Evolutionary conservation across 2,329 filamentous ascomycete species (phyloP).

Genomic region (Cladosporium sp.): DNA sequence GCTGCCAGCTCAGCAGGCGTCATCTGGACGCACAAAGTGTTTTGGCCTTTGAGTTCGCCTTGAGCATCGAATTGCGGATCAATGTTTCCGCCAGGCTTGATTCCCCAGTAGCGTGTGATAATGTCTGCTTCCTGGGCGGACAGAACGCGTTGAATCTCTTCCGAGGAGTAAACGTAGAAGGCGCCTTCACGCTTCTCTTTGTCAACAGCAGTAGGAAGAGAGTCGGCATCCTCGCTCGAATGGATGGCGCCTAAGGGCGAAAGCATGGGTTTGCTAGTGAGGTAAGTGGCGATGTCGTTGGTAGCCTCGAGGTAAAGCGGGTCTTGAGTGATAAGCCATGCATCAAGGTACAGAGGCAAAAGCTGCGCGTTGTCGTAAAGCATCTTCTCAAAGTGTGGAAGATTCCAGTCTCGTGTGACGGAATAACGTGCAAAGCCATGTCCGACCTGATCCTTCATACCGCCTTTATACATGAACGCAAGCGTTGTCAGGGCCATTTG

Average conservation of each 20-base stretch:
- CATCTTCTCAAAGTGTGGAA: slow-evolving; percentile 98
- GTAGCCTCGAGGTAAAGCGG: slow-evolving; percentile 74
- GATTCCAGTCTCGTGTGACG: slow-evolving; percentile 84
- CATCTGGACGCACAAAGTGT: slow-evolving; percentile 71
- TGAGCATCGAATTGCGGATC: slow-evolving; percentile 77
- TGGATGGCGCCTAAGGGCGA: slow-evolving; percentile 71
- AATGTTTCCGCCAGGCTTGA: slow-evolving; percentile 81
- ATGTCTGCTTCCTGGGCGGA: slow-evolving; percentile 66
- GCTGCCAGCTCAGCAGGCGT: slow-evolving; percentile 66
- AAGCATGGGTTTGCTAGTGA: slow-evolving; percentile 67
- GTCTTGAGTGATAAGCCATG: slow-evolving; percentile 66
- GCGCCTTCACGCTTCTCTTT: slow-evolving; percentile 84
- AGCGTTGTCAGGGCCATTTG: slow-evolving; percentile 80
- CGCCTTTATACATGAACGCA: slow-evolving; percentile 69
- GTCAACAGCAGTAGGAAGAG: slow-evolving; percentile 68
- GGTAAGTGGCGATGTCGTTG: slow-evolving; percentile 80
- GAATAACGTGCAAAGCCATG: slow-evolving; percentile 82
- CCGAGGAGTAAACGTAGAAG: slow-evolving; percentile 89
- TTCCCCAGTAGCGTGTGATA: slow-evolving; percentile 78
- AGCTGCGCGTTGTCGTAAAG: slow-evolving; percentile 89
- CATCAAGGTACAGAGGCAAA: slow-evolving; percentile 78
- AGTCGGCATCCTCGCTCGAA: slow-evolving; percentile 88
- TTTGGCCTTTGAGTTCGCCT: slow-evolving; percentile 92
- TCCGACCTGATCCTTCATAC: slow-evolving; percentile 71
- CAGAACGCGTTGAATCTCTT: slow-evolving; percentile 77